phyloP scores from a whole-genome alignment of 768 basidiomycete species.

The Tricholoma matsutake region DNA sequence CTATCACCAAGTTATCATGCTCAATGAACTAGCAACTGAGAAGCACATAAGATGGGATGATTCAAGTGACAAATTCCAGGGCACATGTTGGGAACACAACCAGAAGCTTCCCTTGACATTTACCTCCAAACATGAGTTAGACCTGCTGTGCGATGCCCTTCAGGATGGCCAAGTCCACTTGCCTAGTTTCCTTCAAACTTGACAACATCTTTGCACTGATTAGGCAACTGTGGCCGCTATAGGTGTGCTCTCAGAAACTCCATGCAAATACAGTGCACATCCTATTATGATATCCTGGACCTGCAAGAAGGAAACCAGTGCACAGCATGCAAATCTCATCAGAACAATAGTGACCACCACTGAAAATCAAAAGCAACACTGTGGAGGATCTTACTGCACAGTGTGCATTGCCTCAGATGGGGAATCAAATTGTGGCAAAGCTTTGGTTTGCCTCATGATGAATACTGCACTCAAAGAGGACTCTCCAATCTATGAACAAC shows the following conservation, averaged over 20 bases:
- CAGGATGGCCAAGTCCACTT: conserved; percentile 8
- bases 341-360: conserved; percentile 8
- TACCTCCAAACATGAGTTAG: conserved; percentile 9
- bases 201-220: background rate
- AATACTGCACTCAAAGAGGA: background rate
- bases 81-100: conserved; percentile 9
- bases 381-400: conserved; percentile 4
- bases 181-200: background rate
- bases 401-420: conserved; percentile 16
- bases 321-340: conserved; percentile 10
- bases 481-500: conserved; percentile 17
- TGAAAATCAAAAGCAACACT: background rate
- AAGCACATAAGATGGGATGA: conserved; percentile 6
- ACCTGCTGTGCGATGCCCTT: conserved; percentile 5
- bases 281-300: conserved; percentile 18
- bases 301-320: conserved; percentile 14
- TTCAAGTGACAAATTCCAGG: conserved; percentile 4
- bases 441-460: conserved; percentile 10
- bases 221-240: background rate
- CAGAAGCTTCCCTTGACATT: conserved; percentile 7
- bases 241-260: conserved; percentile 11
- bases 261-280: conserved; percentile 21
- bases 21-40: conserved; percentile 11
- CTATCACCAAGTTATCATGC: conserved; percentile 8
- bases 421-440: conserved; percentile 10